Evolutionary conservation across 345 rosid genomes (phyloP), one percentile per base, ranked within the genome.

Genomic region (Angophora floribunda): DNA sequence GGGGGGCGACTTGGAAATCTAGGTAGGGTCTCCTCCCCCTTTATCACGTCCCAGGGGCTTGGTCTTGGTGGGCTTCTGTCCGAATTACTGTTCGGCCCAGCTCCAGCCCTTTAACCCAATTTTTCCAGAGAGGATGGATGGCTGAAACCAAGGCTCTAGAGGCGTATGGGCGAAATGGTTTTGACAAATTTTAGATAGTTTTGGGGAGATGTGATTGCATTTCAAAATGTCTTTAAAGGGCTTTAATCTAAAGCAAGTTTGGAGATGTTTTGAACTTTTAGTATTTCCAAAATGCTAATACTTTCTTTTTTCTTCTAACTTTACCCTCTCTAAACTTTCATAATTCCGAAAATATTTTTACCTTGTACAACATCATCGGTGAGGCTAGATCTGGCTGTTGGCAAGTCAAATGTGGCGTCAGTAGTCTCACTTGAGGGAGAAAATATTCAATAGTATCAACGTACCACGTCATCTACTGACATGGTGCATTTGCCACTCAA

Each of bases 211-310:
- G 12, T 11, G 19, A 55, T 19, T 55, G 61, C 26, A 7, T 55
- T 55, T 55, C 61, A 55, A 55, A 55, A 55, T 55, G 61, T 11
- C 59, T 55, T 26, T 8, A 55, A 11, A 55, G 61, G 12, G 26
- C 61, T 55, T 55, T 3, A 22, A 55, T 55, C 22, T 26, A 22
- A 55, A 55, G 28, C 28, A 8, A 55, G 8, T 55, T 11, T 9
- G 22, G 5, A 55, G 61, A 5, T 55, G 61, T 21, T 55, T 22
- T 0, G 4, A 55, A 11, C 22, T 55, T 22, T 55, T 0, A 22
- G 0, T 26, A 8, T 55, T 2, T 55, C 1, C 0, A 0, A 1
- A 55, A 55, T 55, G 22, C 22, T 55, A 55, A 3, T 7, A 53
- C 59, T 7, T 21, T 55, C 19, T 16, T 52, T 19, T 19, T 14